Base-by-base conservation (phyloP, 768 basidiomycete species). In the Tricholoma sp. region DNA sequence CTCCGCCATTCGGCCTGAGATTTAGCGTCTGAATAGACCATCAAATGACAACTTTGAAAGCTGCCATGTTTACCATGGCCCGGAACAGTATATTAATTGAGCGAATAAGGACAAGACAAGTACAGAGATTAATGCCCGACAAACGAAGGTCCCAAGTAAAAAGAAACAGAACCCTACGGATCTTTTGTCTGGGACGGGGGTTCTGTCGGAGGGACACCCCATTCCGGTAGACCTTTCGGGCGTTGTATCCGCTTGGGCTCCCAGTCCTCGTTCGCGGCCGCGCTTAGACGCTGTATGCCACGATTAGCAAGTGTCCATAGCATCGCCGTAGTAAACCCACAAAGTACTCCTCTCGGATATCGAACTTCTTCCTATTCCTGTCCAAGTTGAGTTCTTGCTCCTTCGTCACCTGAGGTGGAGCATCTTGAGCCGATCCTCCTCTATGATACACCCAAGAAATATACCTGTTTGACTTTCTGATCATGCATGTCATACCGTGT, bases 321-420 rank as follows among this genome's bases (percentile, higher is more conserved):
- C 12, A 17, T 57, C 34, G 32, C 31, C 7, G 36, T 28, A 11
- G 50, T 57, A 24, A 28, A 85, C 93, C 72, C 72, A 97, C 95
- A 67, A 88, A 98, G 70, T 98, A 99, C 67, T 97, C 95, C 68
- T 98, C 96, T 53, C 92, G 77, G 15, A 97, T 89, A 70, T 98
- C 95, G 57, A 97, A 86, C 74, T 84, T 89, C 74, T 86, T 88
- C 71, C 87, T 79, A 50, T 80, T 72, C 54, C 78, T 82, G 59
- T 86, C 78, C 63, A 94, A 74, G 9, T 84, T 80, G 18, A 95
- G 76, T 59, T 91, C 88, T 61, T 94, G 84, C 67, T 94, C 87
- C 59, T 84, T 85, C 37, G 83, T 80, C 34, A 97, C 70, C 92
- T 79, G 59, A 18, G 17, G 13, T 32, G 18, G 24, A 13, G 49